Conservation (phyloP, 2,329 filamentous ascomycete genomes). For the Phoma sp. region DNA sequence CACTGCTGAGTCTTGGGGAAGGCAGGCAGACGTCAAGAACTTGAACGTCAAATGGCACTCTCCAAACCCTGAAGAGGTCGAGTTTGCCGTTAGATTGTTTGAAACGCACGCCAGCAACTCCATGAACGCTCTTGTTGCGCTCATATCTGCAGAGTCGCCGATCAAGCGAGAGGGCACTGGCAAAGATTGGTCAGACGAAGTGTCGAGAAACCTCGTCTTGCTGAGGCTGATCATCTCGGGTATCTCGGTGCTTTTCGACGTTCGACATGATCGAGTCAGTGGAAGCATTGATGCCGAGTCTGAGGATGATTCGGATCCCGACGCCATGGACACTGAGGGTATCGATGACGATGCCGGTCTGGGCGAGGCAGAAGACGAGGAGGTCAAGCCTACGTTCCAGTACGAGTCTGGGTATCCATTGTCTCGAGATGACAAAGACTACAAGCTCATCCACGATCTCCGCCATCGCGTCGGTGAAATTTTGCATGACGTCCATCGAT, state of each 20-base stretch:
- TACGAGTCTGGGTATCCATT: conserved; percentile 90
- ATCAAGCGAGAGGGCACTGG: conserved; percentile 93
- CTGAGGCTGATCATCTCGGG: conserved; percentile 89
- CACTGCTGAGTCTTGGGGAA: conserved; percentile 83
- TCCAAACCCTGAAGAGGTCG: conserved; percentile 77
- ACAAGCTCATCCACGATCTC: conserved; percentile 78
- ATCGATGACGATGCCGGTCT: conserved; percentile 60
- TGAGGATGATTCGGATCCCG: conserved; percentile 53
- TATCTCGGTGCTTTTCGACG: conserved; percentile 87
- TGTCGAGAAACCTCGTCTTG: conserved; percentile 86
- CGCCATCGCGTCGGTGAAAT: conserved; percentile 81
- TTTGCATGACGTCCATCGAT: conserved; percentile 82
- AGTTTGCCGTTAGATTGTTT: conserved; percentile 89
- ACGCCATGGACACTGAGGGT: conserved; percentile 53
- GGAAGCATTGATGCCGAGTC: conserved; percentile 55
- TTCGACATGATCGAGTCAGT: conserved; percentile 52
- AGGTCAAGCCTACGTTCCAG: conserved; percentile 82
- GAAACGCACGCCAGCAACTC: conserved; percentile 81
- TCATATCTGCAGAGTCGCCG: conserved; percentile 81
- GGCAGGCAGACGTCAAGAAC: conserved; percentile 73
- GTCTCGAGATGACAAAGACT: conserved; percentile 63
- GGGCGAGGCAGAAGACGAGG: conserved; percentile 77
- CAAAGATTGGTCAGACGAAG: conserved; percentile 98
- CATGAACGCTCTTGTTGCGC: conserved; percentile 72
- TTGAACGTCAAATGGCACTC: conserved; percentile 92